A percentile compares a stretch with the other conserved stretches of the same genome.
Evolutionary conservation across 2,329 filamentous ascomycete species (phyloP).

Genomic region (Lomentospora prolificans): DNA sequence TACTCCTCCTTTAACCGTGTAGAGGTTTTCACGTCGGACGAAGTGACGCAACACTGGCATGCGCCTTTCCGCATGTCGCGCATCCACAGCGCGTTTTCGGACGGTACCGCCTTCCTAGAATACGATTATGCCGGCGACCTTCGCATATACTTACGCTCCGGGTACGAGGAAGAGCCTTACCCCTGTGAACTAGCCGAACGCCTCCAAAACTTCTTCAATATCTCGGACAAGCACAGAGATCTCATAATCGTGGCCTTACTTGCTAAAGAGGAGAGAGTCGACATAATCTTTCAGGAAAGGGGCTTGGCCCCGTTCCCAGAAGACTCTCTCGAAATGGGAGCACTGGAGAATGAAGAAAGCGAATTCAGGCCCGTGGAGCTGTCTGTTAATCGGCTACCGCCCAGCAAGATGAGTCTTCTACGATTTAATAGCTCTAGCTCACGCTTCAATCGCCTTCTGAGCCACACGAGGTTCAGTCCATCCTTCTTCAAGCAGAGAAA

Average conservation of each 20-base stretch:
- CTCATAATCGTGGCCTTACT: slow-evolving; percentile 3
- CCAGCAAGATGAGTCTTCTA: neutral
- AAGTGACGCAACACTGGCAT: slow-evolving; percentile 8
- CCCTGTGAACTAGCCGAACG: slow-evolving; percentile 9
- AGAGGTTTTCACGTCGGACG: slow-evolving; percentile 3
- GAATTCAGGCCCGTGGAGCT: neutral
- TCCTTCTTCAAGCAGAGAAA: slow-evolving; percentile 2
- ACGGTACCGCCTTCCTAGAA: slow-evolving; percentile 8
- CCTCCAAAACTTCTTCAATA: slow-evolving; percentile 7
- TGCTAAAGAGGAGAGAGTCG: slow-evolving; percentile 2
- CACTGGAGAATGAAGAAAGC: neutral
- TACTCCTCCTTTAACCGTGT: neutral
- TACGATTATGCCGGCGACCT: slow-evolving; percentile 7
- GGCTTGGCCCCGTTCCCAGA: slow-evolving; percentile 5
- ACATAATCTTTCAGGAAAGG: slow-evolving; percentile 6
- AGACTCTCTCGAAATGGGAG: neutral
- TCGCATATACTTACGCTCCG: slow-evolving; percentile 7
- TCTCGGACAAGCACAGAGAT: slow-evolving; percentile 4
- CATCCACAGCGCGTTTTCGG: slow-evolving; percentile 3
- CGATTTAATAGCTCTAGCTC: neutral
- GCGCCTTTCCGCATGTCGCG: slow-evolving; percentile 3
- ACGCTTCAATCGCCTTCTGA: slow-evolving; percentile 6
- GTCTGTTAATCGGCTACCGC: neutral
- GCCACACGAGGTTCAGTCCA: slow-evolving; percentile 3
- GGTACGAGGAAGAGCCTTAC: slow-evolving; percentile 4